phyloP scores from a whole-genome alignment of 257 asterid species.

The Ballota nigra region DNA sequence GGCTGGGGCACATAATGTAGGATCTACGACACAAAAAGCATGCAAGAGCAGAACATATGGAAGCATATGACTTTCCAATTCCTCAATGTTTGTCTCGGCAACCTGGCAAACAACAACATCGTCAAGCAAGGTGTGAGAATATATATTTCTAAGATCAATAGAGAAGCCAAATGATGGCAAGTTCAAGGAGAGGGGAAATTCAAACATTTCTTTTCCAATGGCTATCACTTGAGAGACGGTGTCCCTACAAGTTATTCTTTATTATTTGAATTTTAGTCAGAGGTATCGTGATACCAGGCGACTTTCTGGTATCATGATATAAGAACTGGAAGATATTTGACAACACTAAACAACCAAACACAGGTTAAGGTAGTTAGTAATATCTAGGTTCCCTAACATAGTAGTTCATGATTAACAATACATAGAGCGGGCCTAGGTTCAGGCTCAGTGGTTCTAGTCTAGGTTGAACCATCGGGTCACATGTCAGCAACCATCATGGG shows the following conservation, averaged over 20 bases:
- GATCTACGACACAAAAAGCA: slow-evolving; percentile 91
- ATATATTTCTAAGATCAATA: slow-evolving; percentile 8
- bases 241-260: slow-evolving; percentile 1
- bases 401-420: slow-evolving; percentile 12
- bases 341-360: slow-evolving; percentile 16
- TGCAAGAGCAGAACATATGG: slow-evolving; percentile 90
- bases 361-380: slow-evolving; percentile 1
- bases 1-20: slow-evolving; percentile 86
- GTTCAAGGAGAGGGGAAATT: slow-evolving; percentile 6
- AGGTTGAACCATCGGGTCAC: neutral
- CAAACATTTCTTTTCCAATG: neutral
- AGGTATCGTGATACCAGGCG: neutral
- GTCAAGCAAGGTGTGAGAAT: slow-evolving; percentile 13
- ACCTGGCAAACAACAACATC: slow-evolving; percentile 52
- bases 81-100: slow-evolving; percentile 65
- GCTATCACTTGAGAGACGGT: slow-evolving; percentile 20
- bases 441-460: neutral
- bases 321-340: slow-evolving; percentile 18
- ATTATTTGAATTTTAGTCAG: neutral
- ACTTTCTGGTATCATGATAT: neutral
- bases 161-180: neutral
- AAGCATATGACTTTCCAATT: slow-evolving; percentile 80
- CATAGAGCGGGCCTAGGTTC: neutral
- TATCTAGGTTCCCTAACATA: neutral
- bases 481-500: neutral